Conservation (phyloP, 2,329 filamentous ascomycete species). For the Xylariaceae sp. region DNA sequence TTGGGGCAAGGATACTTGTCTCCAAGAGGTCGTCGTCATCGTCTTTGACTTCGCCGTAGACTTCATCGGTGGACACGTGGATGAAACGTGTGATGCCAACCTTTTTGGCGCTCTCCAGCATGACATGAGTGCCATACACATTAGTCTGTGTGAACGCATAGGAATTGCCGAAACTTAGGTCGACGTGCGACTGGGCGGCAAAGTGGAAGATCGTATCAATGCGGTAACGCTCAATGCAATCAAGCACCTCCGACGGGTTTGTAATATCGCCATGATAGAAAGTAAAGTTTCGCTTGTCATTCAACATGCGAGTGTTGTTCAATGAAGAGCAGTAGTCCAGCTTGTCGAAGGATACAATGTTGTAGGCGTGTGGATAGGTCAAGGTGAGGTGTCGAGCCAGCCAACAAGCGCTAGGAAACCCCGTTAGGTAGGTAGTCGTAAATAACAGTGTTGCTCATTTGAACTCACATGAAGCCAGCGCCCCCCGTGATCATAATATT, state of each 20-base stretch:
- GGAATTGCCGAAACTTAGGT: constrained; percentile 77
- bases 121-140: constrained; percentile 77
- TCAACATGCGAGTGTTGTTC: constrained; percentile 70
- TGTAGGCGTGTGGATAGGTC: constrained; percentile 70
- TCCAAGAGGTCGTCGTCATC: constrained; percentile 69
- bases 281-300: constrained; percentile 65
- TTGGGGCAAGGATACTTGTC: constrained; percentile 69
- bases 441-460: neutral
- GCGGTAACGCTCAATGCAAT: constrained; percentile 64
- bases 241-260: constrained; percentile 63
- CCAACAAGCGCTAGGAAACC: constrained; percentile 65
- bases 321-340: constrained; percentile 77
- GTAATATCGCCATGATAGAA: constrained; percentile 80
- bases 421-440: no score
- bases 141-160: constrained; percentile 79
- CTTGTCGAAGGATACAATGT: constrained; percentile 79
- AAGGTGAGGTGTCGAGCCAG: constrained; percentile 72
- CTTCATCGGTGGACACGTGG: constrained; percentile 80
- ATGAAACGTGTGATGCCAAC: constrained; percentile 69
- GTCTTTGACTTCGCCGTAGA: constrained; percentile 74
- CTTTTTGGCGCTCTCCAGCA: constrained; percentile 72
- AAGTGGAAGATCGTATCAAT: constrained; percentile 83
- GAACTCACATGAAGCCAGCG: constrained; percentile 75
- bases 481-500: constrained; percentile 84
- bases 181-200: constrained; percentile 80